Conservation (phyloP, 2,329 filamentous ascomycete species). For the Emydomyces testavorans region DNA sequence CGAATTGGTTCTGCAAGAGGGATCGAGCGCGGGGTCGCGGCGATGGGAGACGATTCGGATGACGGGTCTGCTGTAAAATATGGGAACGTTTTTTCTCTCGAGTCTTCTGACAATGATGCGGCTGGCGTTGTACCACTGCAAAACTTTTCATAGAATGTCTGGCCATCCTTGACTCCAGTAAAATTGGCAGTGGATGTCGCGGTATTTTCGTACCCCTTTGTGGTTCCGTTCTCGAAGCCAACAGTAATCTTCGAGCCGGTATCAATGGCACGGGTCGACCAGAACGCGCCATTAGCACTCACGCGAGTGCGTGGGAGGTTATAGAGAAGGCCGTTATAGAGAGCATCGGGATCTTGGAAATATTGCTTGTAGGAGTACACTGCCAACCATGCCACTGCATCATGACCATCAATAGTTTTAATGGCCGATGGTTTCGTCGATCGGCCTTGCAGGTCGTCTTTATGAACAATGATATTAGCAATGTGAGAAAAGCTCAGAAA, state of each 20-base stretch:
- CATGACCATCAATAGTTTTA: constrained; percentile 23
- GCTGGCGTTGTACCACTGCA: constrained; percentile 17
- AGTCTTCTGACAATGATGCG: constrained; percentile 9
- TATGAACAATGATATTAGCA: constrained; percentile 1
- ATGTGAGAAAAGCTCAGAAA: constrained; percentile 1
- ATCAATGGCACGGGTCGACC: constrained; percentile 16
- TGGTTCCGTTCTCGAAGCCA: constrained; percentile 25
- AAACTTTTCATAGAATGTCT: constrained; percentile 33
- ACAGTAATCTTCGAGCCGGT: constrained; percentile 22
- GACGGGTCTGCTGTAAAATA: constrained; percentile 1
- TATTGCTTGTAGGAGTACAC: constrained; percentile 16
- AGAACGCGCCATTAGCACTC: constrained; percentile 11
- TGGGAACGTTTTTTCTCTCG: background rate
- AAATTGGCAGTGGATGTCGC: constrained; percentile 23
- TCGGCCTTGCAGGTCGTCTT: constrained; percentile 14
- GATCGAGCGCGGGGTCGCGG: constrained; percentile 10
- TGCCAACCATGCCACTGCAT: constrained; percentile 22
- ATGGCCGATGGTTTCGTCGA: constrained; percentile 22
- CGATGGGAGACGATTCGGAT: background rate
- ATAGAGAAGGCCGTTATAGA: constrained; percentile 26
- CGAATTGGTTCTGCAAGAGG: constrained; percentile 21
- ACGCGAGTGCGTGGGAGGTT: constrained; percentile 11
- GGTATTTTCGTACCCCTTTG: constrained; percentile 19
- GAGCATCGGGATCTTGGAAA: constrained; percentile 24
- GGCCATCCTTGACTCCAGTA: constrained; percentile 29